These are phyloP conservation scores for Austroboletus rostrupii DNA, from an alignment of 1,284 basidiomycete genomes.

Conservation along the genomic window DNA sequence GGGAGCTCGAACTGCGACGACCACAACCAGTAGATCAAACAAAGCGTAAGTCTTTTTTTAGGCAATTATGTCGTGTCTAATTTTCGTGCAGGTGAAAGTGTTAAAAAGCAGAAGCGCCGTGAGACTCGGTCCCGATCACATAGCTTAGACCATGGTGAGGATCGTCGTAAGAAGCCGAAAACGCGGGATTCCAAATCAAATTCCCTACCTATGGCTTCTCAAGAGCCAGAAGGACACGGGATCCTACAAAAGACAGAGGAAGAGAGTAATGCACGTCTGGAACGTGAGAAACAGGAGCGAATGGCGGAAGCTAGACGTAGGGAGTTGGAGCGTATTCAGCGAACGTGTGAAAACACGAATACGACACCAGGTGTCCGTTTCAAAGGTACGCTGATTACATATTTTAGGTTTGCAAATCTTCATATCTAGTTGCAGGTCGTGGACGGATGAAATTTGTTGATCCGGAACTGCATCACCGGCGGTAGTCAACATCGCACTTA, in stretches of 20 bases:
- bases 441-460: conserved; percentile 68
- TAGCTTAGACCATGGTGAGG: conserved; percentile 25
- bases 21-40: conserved; percentile 10
- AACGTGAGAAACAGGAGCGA: conserved; percentile 66
- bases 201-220: conserved; percentile 15
- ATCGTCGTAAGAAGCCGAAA: conserved; percentile 32
- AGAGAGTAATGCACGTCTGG: conserved; percentile 69
- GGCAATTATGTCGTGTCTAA: not conserved
- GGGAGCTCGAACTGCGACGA: conserved; percentile 76
- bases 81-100: conserved; percentile 8
- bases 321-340: conserved; percentile 50
- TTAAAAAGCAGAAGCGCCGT: conserved; percentile 32
- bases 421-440: conserved; percentile 37
- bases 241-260: conserved; percentile 45
- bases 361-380: conserved; percentile 50
- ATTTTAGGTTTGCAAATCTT: not conserved
- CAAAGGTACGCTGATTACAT: conserved; percentile 44
- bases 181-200: conserved; percentile 9
- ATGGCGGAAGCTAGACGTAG: conserved; percentile 42
- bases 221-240: conserved; percentile 3
- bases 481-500: conserved; percentile 18
- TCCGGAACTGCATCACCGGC: conserved; percentile 43
- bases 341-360: conserved; percentile 34
- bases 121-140: conserved; percentile 27
- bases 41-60: conserved; percentile 15